These are phyloP conservation scores for Luffa acutangula DNA, from an alignment of 306 rosid genomes.

Conservation along the genomic window DNA sequence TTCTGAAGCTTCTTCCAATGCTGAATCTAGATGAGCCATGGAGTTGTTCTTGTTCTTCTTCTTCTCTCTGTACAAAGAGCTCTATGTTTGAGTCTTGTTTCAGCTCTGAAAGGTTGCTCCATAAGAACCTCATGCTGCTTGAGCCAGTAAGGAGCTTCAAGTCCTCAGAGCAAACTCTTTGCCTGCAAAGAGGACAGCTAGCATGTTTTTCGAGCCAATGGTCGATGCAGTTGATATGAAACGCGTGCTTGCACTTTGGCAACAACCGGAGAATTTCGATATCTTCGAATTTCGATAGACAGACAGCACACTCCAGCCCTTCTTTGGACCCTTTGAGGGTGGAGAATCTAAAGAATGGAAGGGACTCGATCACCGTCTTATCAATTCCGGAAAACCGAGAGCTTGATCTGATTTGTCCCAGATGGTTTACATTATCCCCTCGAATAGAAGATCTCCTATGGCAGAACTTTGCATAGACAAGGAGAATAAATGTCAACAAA, in stretches of 20 bases:
- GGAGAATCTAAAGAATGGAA: constrained; percentile 88
- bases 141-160: constrained; percentile 38
- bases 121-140: constrained; percentile 51
- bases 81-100: constrained; percentile 59
- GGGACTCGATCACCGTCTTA: constrained; percentile 75
- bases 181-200: constrained; percentile 89
- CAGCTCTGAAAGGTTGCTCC: constrained; percentile 26
- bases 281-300: constrained; percentile 79
- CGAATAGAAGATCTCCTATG: constrained; percentile 14
- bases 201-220: constrained; percentile 90
- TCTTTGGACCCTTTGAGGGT: constrained; percentile 71
- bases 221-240: constrained; percentile 81
- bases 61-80: constrained; percentile 81
- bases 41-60: constrained; percentile 26
- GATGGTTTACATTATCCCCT: constrained; percentile 16
- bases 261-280: constrained; percentile 60
- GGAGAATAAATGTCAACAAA: constrained; percentile 46
- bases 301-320: constrained; percentile 84
- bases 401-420: constrained; percentile 33
- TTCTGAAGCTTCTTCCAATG: constrained; percentile 81
- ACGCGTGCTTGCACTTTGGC: constrained; percentile 89
- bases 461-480: constrained; percentile 54
- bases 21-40: constrained; percentile 65
- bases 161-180: constrained; percentile 54
- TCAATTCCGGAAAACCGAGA: constrained; percentile 73